phyloP scores from a whole-genome alignment of 441 rosid genomes.

The Brassica hybrid region DNA sequence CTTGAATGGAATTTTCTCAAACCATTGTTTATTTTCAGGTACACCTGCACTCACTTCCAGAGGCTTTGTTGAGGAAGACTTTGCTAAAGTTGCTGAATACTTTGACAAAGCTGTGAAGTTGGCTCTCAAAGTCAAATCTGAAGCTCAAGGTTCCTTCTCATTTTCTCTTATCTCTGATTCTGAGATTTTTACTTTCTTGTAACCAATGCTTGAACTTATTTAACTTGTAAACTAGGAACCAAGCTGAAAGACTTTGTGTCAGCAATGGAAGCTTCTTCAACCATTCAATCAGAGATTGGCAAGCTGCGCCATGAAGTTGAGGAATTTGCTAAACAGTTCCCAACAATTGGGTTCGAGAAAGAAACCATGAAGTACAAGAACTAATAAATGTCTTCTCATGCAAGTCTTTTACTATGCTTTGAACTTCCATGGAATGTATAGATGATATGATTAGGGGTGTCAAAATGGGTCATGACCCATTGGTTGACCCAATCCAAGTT shows the following conservation, averaged over 20 bases:
- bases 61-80: slow-evolving; percentile 92
- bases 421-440: slow-evolving; percentile 42
- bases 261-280: slow-evolving; percentile 58
- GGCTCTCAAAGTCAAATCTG: slow-evolving; percentile 79
- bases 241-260: slow-evolving; percentile 88
- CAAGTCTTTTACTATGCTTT: slow-evolving; percentile 19
- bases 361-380: slow-evolving; percentile 97
- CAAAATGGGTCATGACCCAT: no score
- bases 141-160: slow-evolving; percentile 62
- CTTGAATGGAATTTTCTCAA: background rate
- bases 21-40: slow-evolving; percentile 48
- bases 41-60: slow-evolving; percentile 94
- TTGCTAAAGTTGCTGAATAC: slow-evolving; percentile 85
- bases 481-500: no score
- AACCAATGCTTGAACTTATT: slow-evolving; percentile 15
- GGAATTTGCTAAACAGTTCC: slow-evolving; percentile 96
- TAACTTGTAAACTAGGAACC: slow-evolving; percentile 56
- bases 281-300: slow-evolving; percentile 68
- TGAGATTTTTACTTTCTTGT: background rate
- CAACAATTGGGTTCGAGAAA: slow-evolving; percentile 91
- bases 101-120: slow-evolving; percentile 77
- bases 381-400: slow-evolving; percentile 53
- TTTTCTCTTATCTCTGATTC: slow-evolving; percentile 4
- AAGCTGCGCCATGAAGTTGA: slow-evolving; percentile 80
- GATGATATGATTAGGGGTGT: slow-evolving; percentile 38